Evolutionary conservation across 2,329 filamentous ascomycete species (phyloP), one percentile per base, ranked within the genome.

Genomic region (Domatiomyces catenatus): DNA sequence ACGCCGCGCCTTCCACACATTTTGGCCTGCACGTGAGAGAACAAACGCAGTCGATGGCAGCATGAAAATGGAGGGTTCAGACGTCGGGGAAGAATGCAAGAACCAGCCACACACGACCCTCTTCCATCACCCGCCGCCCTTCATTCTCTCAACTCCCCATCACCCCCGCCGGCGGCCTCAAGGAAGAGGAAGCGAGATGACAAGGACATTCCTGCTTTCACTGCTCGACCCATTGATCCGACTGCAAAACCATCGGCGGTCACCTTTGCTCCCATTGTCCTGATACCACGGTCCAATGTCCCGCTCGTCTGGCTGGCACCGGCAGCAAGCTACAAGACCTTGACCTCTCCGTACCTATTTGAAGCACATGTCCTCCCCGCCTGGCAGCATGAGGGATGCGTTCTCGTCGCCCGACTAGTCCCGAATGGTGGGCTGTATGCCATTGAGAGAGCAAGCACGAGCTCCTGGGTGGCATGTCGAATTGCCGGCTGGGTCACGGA

Each of bases 401-500:
- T 50, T 8, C 52, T 59, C 5, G 42, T 58, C n/a, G 56, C 53
- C 12, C 50, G 54, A 24, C 49, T 52, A 17, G 15, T 48, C 6
- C 56, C 53, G 2, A 54, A 58, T 32, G 57, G 55, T 8, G 50
- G 51, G 2, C 50, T 61, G 4, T 55, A 56, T 51, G 56, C 52
- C 10, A 46, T 61, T 19, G 59, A 61, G 50, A 56, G 48, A 42
- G 48, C 57, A 8, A 54, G 49, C 15, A 7, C 24, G 5, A 44
- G 53, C 19, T 44, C 39, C 28, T 59, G 49, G 39, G 47, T 56
- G 8, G 49, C 54, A 6, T 49, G 51, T 44, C 48, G 48, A 8
- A 48, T 61, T 20, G 52, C 54, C 32, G 50, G 43, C n/a, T 61
- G 52, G 53, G 53, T 61, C 39, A 48, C 50, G 4, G 54, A 58